Base-by-base conservation (phyloP, 805 yeast species). In the Wickerhamomyces rabaulensis region DNA sequence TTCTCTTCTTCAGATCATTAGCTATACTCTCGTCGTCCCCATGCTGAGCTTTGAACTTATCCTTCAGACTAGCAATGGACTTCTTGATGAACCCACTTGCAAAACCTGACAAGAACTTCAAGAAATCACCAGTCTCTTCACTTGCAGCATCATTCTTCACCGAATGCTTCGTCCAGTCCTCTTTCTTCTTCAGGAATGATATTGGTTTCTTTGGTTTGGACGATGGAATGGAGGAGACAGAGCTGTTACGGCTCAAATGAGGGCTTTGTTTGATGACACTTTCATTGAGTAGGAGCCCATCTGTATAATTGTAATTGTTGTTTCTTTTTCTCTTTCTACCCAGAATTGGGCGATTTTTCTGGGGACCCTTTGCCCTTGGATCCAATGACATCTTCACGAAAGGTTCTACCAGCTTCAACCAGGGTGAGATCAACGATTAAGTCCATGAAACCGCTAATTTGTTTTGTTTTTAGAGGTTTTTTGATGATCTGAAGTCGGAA, bases 71-170 rank as follows among this genome's bases (percentile, higher is more conserved):
- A 29, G 21, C 22, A 19, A 37, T 16, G 13, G 46, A 31, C 31
- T 37, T 47, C 19, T 36, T 43, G 15, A 43, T n/a, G 2, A 47
- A 12, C 8, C 10, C 38, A 3, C 42, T 20, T 10, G 19, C 35
- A 29, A 21, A 33, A 8, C 43, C 47, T 21, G 33, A 22, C 35
- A 40, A 21, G 19, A 46, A 21, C 25, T 45, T 46, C 29, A 37
- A 33, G 17, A 41, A 29, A 8, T 45, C 39, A 15, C 45, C 51
- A 2, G 57, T 45, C 29, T 56, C 59, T 13, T 43, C 46, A 26
- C 43, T 41, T 9, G 59, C 48, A 12, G 60, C 55, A 44, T 56
- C 57, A 12, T 40, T 33, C 10, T 35, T 20, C 20, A 42, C 17
- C 2, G 35, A 25, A 8, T 44, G 41, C 13, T 16, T 23, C 1